Evolutionary conservation across 148 eudicot genomes (phyloP), one percentile per base, ranked within the genome.

Genomic region (Talinum fruticosum): DNA sequence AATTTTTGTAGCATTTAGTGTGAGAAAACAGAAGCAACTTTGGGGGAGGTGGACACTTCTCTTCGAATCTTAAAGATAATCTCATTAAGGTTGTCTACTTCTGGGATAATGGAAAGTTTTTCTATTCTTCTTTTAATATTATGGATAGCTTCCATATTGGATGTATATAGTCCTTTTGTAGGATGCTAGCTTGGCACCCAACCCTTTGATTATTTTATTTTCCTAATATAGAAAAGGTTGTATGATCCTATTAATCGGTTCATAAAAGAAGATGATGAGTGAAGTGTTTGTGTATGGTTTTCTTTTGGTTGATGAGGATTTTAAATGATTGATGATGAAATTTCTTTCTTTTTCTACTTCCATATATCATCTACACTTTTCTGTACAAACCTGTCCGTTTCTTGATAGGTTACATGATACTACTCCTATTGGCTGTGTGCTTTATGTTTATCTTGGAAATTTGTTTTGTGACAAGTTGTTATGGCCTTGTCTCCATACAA

Each of bases 391-490:
- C 23, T 51, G n/a, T 45, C 24, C 19, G 16, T 26, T 45, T 44
- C 5, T 71, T 15, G 35, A 29, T 71, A 26, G 57, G 16, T 71
- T 8, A 41, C 24, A 21, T 19, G 10, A 2, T 28, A 16, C 23
- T 51, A 5, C 23, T 5, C 0, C 23, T 41, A 28, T 2, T 12
- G 41, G 54, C 23, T 35, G 69, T 13, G 24, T 28, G 49, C 62
- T 41, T 44, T 23, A 36, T 64, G 21, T 71, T 71, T 26, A 49
- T 53, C 29, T 28, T 65, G 37, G 47, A 61, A 71, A 16, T 32
- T 35, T 62, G 19, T 37, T 71, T 62, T 47, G 70, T 57, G 34
- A 38, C 73, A 41, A 8, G 12, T 53, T 74, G 38, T 73, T 57
- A 62, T 54, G n/a, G 49, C 38, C 26, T 59, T 49, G 76, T 69